phyloP scores from a whole-genome alignment of 352 stramenopile species.

The Pythium aristosporum region DNA sequence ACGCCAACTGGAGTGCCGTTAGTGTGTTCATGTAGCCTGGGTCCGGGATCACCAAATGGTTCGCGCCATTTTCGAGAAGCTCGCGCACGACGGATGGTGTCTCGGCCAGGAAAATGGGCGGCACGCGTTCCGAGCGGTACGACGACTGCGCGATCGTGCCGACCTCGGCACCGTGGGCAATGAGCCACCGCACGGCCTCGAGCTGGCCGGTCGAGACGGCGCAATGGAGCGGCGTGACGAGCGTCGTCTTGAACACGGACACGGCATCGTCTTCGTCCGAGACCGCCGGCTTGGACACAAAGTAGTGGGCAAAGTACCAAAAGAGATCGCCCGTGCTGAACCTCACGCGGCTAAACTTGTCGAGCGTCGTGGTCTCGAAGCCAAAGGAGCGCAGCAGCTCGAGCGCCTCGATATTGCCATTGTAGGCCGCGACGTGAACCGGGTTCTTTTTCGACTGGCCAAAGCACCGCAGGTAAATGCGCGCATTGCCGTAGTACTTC shows the following conservation, averaged over 20 bases:
- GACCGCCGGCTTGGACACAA: constrained; percentile 68
- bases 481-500: constrained; percentile 65
- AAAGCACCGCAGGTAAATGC: constrained; percentile 65
- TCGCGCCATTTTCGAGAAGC: constrained; percentile 58
- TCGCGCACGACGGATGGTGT: constrained; percentile 77
- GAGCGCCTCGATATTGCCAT: constrained; percentile 74
- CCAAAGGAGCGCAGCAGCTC: constrained; percentile 51
- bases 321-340: constrained; percentile 83
- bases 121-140: constrained; percentile 60
- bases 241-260: constrained; percentile 68
- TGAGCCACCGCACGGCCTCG: constrained; percentile 69
- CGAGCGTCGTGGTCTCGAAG: constrained; percentile 70
- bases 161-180: constrained; percentile 70
- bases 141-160: constrained; percentile 80
- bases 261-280: constrained; percentile 51
- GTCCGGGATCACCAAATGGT: constrained; percentile 79
- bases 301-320: constrained; percentile 73
- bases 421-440: constrained; percentile 80
- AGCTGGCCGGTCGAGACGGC: constrained; percentile 73
- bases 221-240: constrained; percentile 76
- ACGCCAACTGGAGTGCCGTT: constrained; percentile 77
- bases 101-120: constrained; percentile 78
- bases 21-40: constrained; percentile 84
- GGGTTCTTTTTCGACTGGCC: constrained; percentile 82
- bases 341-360: constrained; percentile 78